phyloP scores from a whole-genome alignment of 225 moss, liverwort and hornwort species.

The Marchantia polymorpha region DNA sequence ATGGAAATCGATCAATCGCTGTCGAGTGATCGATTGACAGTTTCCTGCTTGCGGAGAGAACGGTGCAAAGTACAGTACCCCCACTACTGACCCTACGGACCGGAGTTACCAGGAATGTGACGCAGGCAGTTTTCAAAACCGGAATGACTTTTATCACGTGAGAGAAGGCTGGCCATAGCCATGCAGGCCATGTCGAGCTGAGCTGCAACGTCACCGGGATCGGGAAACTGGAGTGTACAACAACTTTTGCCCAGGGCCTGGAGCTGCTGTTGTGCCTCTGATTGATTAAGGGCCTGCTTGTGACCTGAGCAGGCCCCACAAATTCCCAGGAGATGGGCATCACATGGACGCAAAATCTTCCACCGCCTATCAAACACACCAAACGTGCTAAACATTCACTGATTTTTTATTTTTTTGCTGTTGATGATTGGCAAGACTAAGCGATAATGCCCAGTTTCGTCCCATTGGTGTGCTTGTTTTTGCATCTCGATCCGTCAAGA shows the following conservation, averaged over 20 bases:
- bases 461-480: neutral
- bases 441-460: constrained; percentile 3
- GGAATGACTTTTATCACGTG: neutral
- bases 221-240: neutral
- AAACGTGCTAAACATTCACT: constrained; percentile 1
- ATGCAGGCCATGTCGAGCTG: neutral
- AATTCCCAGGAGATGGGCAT: neutral
- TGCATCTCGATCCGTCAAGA: too few species aligned
- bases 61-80: neutral
- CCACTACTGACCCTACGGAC: neutral
- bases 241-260: neutral
- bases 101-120: neutral
- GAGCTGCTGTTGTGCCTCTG: neutral
- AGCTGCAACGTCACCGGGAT: neutral
- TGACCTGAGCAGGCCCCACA: neutral
- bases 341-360: constrained; percentile 10
- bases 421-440: neutral
- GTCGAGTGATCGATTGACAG: too few species aligned
- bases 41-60: too few species aligned
- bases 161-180: neutral
- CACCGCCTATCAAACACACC: neutral
- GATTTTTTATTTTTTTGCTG: neutral
- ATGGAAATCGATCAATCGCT: too few species aligned
- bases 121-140: neutral
- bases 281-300: neutral